These are phyloP conservation scores for Eutypella sp. DNA, from an alignment of 2,329 filamentous ascomycete species.

Conservation along the genomic window DNA sequence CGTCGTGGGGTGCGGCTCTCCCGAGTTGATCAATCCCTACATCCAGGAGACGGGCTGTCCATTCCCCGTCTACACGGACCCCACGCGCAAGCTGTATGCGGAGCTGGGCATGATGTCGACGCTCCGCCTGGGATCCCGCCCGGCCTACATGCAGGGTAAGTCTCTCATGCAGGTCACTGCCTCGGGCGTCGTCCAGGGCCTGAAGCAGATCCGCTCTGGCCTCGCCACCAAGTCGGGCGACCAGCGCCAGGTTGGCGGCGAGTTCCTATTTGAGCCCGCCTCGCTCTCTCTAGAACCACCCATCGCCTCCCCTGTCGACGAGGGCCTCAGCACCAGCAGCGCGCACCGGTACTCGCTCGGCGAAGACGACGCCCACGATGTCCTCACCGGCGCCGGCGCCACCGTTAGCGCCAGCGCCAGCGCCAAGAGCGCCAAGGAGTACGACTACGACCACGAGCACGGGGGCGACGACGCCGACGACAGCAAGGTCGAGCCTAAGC, in stretches of 20 bases:
- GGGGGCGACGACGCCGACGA: constrained; percentile 22
- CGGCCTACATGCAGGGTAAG: constrained; percentile 57
- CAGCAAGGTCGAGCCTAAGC: constrained; percentile 45
- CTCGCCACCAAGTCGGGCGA: constrained; percentile 61
- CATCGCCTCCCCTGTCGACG: constrained; percentile 33
- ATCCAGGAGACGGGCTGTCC: constrained; percentile 55
- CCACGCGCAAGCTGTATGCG: constrained; percentile 60
- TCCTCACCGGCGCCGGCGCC: neutral
- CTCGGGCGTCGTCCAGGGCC: constrained; percentile 51
- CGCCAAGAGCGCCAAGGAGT: neutral
- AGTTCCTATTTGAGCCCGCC: constrained; percentile 67
- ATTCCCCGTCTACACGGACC: constrained; percentile 76
- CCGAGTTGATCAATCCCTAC: constrained; percentile 64
- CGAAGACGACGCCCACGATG: constrained; percentile 6
- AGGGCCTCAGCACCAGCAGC: no score
- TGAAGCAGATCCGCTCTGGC: constrained; percentile 53
- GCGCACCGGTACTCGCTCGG: no score
- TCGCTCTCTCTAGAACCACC: constrained; percentile 36
- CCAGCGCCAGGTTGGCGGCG: constrained; percentile 66
- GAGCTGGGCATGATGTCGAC: constrained; percentile 65
- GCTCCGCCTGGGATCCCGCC: constrained; percentile 52
- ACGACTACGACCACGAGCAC: constrained; percentile 1
- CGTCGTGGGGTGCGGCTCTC: constrained; percentile 69
- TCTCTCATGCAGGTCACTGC: constrained; percentile 45
- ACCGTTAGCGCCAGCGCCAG: neutral